Percentiles rank a stretch among this genome's conserved stretches.
These are phyloP conservation scores for Suhomyces sp. DNA, from an alignment of 805 yeast genomes.

Conservation along the genomic window DNA sequence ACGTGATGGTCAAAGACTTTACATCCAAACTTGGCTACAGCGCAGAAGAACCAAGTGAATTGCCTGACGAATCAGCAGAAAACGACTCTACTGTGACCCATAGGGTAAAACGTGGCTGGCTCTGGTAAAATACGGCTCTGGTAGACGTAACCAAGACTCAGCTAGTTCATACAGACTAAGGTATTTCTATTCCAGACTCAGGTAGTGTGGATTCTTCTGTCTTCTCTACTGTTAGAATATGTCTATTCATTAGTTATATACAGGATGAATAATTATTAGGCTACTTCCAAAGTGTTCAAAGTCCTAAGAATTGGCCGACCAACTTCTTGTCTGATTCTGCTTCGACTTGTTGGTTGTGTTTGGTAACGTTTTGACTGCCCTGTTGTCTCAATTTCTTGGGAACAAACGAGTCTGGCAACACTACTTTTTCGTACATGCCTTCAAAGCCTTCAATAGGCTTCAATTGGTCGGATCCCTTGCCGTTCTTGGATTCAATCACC, in stretches of 20 bases:
- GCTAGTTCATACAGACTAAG: background rate
- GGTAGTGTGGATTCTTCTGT: background rate
- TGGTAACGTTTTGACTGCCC: slow-evolving; percentile 19
- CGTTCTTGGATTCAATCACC: slow-evolving; percentile 49
- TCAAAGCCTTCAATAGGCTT: slow-evolving; percentile 73
- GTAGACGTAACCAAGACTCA: background rate
- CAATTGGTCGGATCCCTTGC: slow-evolving; percentile 61
- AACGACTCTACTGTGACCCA: background rate
- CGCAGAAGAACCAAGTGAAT: background rate
- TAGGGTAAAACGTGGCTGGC: background rate
- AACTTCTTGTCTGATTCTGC: slow-evolving; percentile 25
- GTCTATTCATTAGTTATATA: slow-evolving; percentile 2
- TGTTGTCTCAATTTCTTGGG: slow-evolving; percentile 22
- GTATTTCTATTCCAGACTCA: background rate
- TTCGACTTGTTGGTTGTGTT: slow-evolving; percentile 20
- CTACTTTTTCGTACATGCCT: slow-evolving; percentile 56
- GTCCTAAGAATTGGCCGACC: slow-evolving; percentile 29
- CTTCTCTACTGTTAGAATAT: background rate
- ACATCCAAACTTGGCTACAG: slow-evolving; percentile 6
- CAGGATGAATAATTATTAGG: background rate
- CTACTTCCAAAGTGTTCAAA: slow-evolving; percentile 10
- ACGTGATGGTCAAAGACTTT: slow-evolving; percentile 12
- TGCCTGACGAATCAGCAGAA: background rate
- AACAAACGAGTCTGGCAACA: slow-evolving; percentile 40
- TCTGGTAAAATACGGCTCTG: background rate